Conservation (phyloP, 2,329 filamentous ascomycete genomes). For the Talaromyces sp. region DNA sequence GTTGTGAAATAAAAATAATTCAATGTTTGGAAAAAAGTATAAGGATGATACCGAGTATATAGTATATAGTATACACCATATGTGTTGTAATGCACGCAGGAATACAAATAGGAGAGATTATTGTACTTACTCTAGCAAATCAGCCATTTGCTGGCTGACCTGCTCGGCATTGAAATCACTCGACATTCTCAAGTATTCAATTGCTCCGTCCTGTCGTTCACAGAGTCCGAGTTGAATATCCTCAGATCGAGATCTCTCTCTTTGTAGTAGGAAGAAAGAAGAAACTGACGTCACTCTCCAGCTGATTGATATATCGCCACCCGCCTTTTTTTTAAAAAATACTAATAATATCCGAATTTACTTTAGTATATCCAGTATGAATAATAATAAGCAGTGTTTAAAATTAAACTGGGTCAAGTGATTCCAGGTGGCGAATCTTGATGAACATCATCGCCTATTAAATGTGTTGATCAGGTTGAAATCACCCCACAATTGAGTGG, state of each 20-base stretch:
- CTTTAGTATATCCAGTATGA: too few relatives aligned
- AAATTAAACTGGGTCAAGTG: neutral
- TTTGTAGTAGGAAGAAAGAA: neutral
- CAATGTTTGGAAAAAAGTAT: neutral
- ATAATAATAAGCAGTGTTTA: too few relatives aligned
- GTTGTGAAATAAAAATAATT: too few relatives aligned
- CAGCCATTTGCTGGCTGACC: constrained; percentile 19
- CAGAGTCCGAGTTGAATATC: neutral
- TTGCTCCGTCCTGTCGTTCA: neutral
- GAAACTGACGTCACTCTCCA: neutral
- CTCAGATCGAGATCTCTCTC: neutral
- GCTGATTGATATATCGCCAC: too few relatives aligned
- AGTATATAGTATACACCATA: too few relatives aligned
- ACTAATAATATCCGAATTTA: too few relatives aligned
- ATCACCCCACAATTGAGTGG: neutral
- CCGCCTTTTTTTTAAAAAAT: neutral
- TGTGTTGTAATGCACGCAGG: neutral
- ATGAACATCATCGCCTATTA: neutral
- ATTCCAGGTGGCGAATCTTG: neutral
- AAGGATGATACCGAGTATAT: neutral
- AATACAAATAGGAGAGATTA: neutral
- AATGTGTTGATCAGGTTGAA: neutral
- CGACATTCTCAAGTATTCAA: constrained; percentile 13
- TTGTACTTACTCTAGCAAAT: constrained; percentile 18
- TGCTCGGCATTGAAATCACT: constrained; percentile 13